These are phyloP conservation scores for Russula foetens DNA, from an alignment of 768 basidiomycete genomes.

Conservation along the genomic window DNA sequence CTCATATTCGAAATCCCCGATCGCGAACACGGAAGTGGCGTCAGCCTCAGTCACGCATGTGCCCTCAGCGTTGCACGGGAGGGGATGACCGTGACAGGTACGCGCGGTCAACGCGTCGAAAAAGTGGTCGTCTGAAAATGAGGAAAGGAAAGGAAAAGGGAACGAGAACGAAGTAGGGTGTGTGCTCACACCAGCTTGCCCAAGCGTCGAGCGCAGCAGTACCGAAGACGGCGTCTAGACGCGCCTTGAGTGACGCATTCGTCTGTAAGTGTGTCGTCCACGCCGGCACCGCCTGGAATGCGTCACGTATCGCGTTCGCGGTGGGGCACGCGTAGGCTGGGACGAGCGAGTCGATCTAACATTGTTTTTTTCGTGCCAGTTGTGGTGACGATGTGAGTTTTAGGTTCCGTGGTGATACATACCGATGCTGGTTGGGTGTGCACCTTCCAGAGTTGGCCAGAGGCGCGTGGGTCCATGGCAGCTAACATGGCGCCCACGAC, in stretches of 20 bases:
- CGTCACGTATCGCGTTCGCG: slow-evolving; percentile 33
- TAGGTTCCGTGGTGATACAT: slow-evolving; percentile 13
- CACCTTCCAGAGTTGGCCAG: slow-evolving; percentile 31
- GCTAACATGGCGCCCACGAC: slow-evolving; percentile 38
- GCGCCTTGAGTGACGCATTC: slow-evolving; percentile 31
- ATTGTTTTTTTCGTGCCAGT: background rate
- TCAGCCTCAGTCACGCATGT: slow-evolving; percentile 36
- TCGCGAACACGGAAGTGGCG: slow-evolving; percentile 28
- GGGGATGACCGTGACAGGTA: slow-evolving; percentile 36
- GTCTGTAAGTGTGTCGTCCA: slow-evolving; percentile 39
- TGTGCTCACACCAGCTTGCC: slow-evolving; percentile 36
- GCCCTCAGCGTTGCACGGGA: slow-evolving; percentile 38
- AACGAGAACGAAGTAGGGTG: too few species aligned
- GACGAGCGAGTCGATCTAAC: slow-evolving; percentile 40
- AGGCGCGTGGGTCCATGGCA: slow-evolving; percentile 36
- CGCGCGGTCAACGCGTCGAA: slow-evolving; percentile 45
- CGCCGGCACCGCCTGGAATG: slow-evolving; percentile 36
- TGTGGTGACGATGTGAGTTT: background rate
- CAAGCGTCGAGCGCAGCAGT: slow-evolving; percentile 34
- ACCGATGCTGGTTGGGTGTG: slow-evolving; percentile 36
- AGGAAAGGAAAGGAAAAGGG: slow-evolving; percentile 19
- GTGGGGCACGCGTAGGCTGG: slow-evolving; percentile 38
- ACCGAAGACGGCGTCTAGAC: slow-evolving; percentile 34
- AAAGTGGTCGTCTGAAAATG: slow-evolving; percentile 37
- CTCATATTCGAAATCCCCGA: slow-evolving; percentile 37